A percentile compares a stretch with the other conserved stretches of the same genome.
phyloP scores from a whole-genome alignment of 805 yeast genomes.

The Zygosaccharomyces gambellarensis region DNA sequence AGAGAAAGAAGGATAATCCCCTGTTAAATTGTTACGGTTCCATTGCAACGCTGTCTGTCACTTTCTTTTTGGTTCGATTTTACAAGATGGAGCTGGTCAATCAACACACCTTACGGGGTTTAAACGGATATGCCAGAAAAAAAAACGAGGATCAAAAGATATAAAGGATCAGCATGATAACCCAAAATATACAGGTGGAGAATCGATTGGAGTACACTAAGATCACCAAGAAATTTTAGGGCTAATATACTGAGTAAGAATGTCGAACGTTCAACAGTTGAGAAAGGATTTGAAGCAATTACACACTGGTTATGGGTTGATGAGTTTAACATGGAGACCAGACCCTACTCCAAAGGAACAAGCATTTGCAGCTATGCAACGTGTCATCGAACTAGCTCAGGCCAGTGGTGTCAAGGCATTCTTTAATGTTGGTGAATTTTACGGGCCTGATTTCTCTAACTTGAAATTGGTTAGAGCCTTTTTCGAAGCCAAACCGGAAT shows the following conservation, averaged over 20 bases:
- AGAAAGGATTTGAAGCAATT: conserved; percentile 17
- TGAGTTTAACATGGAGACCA: conserved; percentile 74
- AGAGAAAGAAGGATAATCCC: background rate
- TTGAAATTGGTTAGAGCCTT: conserved; percentile 54
- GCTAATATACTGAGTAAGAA: conserved; percentile 1
- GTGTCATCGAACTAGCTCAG: conserved; percentile 43
- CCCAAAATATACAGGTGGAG: too few species aligned
- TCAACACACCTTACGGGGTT: background rate
- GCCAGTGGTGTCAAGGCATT: conserved; percentile 37
- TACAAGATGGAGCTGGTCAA: background rate
- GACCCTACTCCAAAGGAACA: conserved; percentile 49
- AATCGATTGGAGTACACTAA: too few species aligned
- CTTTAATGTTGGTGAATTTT: conserved; percentile 75
- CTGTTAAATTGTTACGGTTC: too few species aligned
- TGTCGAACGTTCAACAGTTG: conserved; percentile 22
- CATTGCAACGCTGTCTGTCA: too few species aligned
- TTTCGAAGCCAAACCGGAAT: conserved; percentile 42
- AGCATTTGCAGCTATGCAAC: conserved; percentile 50
- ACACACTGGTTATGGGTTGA: conserved; percentile 64
- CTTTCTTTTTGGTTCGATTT: background rate
- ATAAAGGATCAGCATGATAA: background rate
- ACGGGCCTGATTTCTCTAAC: conserved; percentile 54
- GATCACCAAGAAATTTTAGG: background rate
- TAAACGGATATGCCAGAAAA: conserved; percentile 1
- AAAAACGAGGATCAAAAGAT: background rate